These are phyloP conservation scores for Apiosordaria backusii DNA, from an alignment of 495 filamentous ascomycete species.

Conservation along the genomic window DNA sequence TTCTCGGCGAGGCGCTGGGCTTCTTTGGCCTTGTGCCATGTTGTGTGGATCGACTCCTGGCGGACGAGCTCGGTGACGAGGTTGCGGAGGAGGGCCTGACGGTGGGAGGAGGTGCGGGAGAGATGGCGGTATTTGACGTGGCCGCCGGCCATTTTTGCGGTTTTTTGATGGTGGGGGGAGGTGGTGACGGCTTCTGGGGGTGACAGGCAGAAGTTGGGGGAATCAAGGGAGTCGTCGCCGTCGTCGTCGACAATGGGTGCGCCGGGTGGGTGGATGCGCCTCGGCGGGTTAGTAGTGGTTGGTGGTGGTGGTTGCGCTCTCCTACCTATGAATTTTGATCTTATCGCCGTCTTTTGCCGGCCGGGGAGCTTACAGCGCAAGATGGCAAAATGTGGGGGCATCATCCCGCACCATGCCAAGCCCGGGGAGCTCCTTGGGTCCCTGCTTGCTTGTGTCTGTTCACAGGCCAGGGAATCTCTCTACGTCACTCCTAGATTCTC, in stretches of 20 bases:
- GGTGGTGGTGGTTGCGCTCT: background rate
- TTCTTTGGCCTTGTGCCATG: constrained; percentile 96
- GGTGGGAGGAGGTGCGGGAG: constrained; percentile 75
- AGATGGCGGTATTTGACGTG: constrained; percentile 82
- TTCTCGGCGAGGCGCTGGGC: constrained; percentile 89
- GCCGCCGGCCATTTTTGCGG: constrained; percentile 71
- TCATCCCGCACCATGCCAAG: background rate
- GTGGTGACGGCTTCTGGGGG: background rate
- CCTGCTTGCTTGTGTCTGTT: background rate
- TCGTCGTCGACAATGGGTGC: background rate
- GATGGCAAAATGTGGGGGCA: background rate
- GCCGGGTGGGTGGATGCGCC: background rate
- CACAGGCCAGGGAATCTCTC: background rate
- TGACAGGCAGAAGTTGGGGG: background rate
- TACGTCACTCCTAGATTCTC: background rate
- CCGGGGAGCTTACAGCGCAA: background rate
- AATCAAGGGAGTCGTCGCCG: background rate
- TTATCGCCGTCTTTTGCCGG: constrained; percentile 2
- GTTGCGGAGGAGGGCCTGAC: constrained; percentile 91
- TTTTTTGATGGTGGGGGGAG: constrained; percentile 7
- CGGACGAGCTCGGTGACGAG: constrained; percentile 92
- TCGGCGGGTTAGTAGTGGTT: background rate
- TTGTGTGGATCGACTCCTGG: constrained; percentile 89
- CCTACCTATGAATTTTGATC: constrained; percentile 6
- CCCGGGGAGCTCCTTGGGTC: background rate